Evolutionary conservation across 2,329 filamentous ascomycete species (phyloP), one percentile per base, ranked within the genome.

Genomic region (Neofusicoccum parvum): DNA sequence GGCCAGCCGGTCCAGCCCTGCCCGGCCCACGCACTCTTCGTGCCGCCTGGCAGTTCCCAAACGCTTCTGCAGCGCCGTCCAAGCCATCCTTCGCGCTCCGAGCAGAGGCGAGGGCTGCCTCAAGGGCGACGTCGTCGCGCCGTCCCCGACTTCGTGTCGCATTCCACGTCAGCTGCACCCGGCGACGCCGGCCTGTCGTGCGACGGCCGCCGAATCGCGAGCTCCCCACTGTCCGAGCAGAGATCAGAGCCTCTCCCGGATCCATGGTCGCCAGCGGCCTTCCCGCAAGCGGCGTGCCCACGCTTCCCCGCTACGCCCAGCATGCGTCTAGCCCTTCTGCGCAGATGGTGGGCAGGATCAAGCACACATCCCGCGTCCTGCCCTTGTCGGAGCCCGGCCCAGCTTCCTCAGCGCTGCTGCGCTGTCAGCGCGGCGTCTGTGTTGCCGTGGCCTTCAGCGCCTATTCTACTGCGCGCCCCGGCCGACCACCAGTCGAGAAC

Each of bases 401-500:
- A 27, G 51, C 17, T 56, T 41, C 20, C 51, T 56, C 48, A 3
- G 51, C 36, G 36, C 51, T n/a, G 51, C 51, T 56, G 51, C 51
- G 36, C 36, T 43, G 54, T 58, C 54, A 58, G 54, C 54, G 10
- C 32, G 23, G 23, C 32, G 23, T 3, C 20, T 36, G 53, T 27
- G 54, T 32, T 23, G 54, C 23, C 23, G 37, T n/a, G 36, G 36
- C 7, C 36, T 53, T 32, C 34, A 12, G 34, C 36, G 34, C 34
- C 50, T 39, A 39, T 45, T 27, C 39, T 12, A 58, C 20, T 58
- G 37, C 11, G 54, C 54, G 27, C 36, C 23, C 54, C 12, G 15
- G 36, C 54, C 54, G 45, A 45, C 39, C 39, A 45, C 45, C 20
- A 23, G 39, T 45, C 54, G 54, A 58, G 54, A 58, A 32, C 54